Evolutionary conservation across 164 flowering plant genomes (phyloP).

Genomic region (Magnolia officinalis): DNA sequence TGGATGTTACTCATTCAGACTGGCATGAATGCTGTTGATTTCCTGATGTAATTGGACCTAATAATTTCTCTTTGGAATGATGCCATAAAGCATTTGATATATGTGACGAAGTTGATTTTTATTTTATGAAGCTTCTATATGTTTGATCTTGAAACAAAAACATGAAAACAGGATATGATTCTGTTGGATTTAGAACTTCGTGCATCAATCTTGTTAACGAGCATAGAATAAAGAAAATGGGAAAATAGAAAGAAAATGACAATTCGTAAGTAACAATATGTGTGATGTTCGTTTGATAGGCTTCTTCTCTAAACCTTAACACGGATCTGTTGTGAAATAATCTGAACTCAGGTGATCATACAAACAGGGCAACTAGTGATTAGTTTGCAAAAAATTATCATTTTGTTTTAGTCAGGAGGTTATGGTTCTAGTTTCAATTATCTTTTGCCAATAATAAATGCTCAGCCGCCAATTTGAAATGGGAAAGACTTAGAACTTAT

Average conservation of each 20-base stretch:
- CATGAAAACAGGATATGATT: too few relatives aligned
- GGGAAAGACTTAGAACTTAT: not conserved
- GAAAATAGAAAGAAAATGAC: not conserved
- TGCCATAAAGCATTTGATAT: too few relatives aligned
- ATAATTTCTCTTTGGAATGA: too few relatives aligned
- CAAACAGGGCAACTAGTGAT: not conserved
- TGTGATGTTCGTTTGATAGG: too few relatives aligned
- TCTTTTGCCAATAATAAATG: not conserved
- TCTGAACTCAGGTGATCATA: not conserved
- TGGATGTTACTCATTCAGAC: too few relatives aligned
- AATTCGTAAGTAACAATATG: too few relatives aligned
- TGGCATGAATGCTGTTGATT: too few relatives aligned
- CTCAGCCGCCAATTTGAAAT: not conserved
- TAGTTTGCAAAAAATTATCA: not conserved
- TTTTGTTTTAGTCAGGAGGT: not conserved
- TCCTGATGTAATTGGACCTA: too few relatives aligned
- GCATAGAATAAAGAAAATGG: not conserved
- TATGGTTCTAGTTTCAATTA: not conserved
- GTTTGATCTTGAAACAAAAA: too few relatives aligned
- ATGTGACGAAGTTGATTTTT: too few relatives aligned
- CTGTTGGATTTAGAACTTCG: not conserved
- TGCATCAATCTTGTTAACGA: not conserved
- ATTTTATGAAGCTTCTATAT: too few relatives aligned
- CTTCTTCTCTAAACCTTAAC: not conserved
- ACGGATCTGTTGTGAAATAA: too few relatives aligned